A percentile compares a stretch with the other conserved stretches of the same genome.
phyloP scores from a whole-genome alignment of 2,329 filamentous ascomycete species.

The Microsporum ferrugineum region DNA sequence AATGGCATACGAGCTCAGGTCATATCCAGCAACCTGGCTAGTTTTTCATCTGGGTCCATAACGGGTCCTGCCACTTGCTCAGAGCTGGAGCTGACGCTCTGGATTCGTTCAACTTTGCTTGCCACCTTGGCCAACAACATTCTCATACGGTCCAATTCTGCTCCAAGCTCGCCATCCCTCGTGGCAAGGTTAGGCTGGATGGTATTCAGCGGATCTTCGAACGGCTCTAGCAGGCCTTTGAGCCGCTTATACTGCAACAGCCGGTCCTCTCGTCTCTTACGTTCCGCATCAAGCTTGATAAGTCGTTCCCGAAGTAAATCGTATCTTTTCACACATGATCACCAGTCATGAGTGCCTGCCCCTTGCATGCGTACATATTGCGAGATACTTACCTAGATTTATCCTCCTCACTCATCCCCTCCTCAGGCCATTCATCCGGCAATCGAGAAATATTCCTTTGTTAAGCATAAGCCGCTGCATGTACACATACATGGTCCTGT shows the following conservation, averaged over 20 bases:
- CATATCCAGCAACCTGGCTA: conserved; percentile 30
- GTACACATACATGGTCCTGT: not conserved
- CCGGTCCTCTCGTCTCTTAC: conserved; percentile 37
- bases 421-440: conserved; percentile 26
- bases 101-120: conserved; percentile 20
- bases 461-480: conserved; percentile 6
- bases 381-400: conserved; percentile 21
- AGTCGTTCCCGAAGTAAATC: conserved; percentile 34
- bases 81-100: not conserved
- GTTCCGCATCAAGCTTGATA: conserved; percentile 34
- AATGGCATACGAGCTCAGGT: conserved; percentile 18
- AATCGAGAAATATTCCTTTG: conserved; percentile 31
- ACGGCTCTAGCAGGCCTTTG: conserved; percentile 38
- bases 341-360: not conserved
- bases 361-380: not conserved
- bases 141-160: conserved; percentile 41
- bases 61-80: not conserved
- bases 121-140: conserved; percentile 36
- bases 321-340: conserved; percentile 18
- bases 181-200: conserved; percentile 47
- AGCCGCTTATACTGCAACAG: conserved; percentile 39
- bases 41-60: conserved; percentile 21
- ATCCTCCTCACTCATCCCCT: conserved; percentile 23
- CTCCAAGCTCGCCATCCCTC: conserved; percentile 39
- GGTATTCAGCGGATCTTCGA: conserved; percentile 38